These are phyloP conservation scores for Platismatia glauca DNA, from an alignment of 495 filamentous ascomycete genomes.

Conservation along the genomic window DNA sequence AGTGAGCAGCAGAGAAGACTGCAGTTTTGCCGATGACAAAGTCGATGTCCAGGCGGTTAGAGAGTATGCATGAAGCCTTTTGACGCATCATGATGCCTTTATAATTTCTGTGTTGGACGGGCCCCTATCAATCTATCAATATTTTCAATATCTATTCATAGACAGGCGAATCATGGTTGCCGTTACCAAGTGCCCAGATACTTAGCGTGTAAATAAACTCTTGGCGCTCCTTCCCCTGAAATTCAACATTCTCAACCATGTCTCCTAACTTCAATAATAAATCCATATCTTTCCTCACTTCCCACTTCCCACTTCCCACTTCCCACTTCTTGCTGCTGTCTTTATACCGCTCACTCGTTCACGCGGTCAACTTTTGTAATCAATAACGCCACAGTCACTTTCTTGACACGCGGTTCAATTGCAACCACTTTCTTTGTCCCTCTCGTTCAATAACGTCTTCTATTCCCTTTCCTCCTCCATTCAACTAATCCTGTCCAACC, in stretches of 20 bases:
- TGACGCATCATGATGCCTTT: no score
- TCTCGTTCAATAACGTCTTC: conserved; percentile 20
- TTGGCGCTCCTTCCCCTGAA: neutral
- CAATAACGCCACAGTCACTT: conserved; percentile 25
- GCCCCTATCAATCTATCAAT: no score
- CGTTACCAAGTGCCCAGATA: no score
- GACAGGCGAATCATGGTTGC: no score
- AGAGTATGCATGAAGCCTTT: no score
- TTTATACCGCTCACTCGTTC: conserved; percentile 22
- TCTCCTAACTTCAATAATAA: neutral
- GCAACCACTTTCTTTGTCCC: conserved; percentile 19
- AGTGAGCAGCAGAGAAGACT: no score
- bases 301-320: conserved; percentile 19
- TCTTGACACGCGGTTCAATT: conserved; percentile 25
- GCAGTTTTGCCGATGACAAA: no score
- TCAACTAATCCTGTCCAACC: neutral
- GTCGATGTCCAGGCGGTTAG: no score
- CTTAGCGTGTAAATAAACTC: no score
- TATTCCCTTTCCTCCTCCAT: neutral
- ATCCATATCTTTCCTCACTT: neutral
- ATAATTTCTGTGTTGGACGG: no score
- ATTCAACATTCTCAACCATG: neutral
- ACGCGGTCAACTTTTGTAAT: conserved; percentile 16
- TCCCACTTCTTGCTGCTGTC: conserved; percentile 20
- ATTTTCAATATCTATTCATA: no score